phyloP scores from a whole-genome alignment of 2,329 filamentous ascomycete genomes.

The Alternaria dauci region DNA sequence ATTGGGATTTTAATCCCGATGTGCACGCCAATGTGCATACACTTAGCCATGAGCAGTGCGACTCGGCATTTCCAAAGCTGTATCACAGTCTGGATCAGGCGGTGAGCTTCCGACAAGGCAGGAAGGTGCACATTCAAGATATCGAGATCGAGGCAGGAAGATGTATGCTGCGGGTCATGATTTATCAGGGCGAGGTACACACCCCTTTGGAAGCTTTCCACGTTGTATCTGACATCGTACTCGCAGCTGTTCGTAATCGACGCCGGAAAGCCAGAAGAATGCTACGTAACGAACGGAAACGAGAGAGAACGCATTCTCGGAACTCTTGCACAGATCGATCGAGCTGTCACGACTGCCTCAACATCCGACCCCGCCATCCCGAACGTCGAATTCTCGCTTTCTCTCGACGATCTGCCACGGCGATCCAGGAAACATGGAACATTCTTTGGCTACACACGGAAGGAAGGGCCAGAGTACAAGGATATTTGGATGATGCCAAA shows the following conservation, averaged over 20 bases:
- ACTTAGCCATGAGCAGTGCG: constrained; percentile 44
- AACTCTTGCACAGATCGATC: constrained; percentile 46
- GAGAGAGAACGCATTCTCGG: constrained; percentile 47
- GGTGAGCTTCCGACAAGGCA: constrained; percentile 34
- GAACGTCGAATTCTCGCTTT: constrained; percentile 45
- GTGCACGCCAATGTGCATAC: constrained; percentile 45
- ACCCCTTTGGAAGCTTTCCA: not conserved
- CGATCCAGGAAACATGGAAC: constrained; percentile 37
- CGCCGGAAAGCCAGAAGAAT: constrained; percentile 41
- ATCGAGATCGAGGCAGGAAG: constrained; percentile 41
- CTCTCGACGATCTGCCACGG: constrained; percentile 44
- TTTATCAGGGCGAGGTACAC: constrained; percentile 44
- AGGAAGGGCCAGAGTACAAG: constrained; percentile 37
- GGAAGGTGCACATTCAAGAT: constrained; percentile 39
- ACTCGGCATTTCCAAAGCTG: constrained; percentile 43
- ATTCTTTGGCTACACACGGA: constrained; percentile 45
- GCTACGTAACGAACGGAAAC: constrained; percentile 47
- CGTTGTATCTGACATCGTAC: constrained; percentile 13
- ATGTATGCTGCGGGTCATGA: constrained; percentile 45
- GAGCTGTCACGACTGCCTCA: constrained; percentile 38
- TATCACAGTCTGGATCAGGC: constrained; percentile 42
- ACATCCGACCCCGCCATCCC: constrained; percentile 38
- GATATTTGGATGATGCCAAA: constrained; percentile 49
- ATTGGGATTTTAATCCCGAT: constrained; percentile 41
- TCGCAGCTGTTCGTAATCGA: constrained; percentile 43